Conservation (phyloP, 352 stramenopile genomes). For the Phytophthora palmivora region DNA sequence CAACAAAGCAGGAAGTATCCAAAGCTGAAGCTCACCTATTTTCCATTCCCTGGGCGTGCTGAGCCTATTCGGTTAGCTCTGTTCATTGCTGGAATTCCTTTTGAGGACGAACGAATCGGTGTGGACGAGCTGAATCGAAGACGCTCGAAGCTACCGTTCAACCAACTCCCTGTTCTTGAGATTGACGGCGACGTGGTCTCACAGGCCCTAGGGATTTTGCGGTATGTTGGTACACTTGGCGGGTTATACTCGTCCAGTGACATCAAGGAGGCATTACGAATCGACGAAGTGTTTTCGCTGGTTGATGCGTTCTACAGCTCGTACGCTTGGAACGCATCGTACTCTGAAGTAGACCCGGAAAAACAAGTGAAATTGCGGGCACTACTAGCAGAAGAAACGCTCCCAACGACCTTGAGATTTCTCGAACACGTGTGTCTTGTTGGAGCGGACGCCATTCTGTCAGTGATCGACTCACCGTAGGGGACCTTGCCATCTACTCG, state of each 20-base stretch:
- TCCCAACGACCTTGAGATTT: slow-evolving; percentile 47
- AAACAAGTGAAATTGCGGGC: slow-evolving; percentile 35
- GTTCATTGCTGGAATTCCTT: slow-evolving; percentile 48
- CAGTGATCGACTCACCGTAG: slow-evolving; percentile 45
- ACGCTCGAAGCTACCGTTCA: slow-evolving; percentile 48
- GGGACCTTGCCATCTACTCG: slow-evolving; percentile 59
- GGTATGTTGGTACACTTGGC: slow-evolving; percentile 63
- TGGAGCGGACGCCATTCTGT: slow-evolving; percentile 42
- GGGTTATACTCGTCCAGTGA: slow-evolving; percentile 50
- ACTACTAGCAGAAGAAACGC: slow-evolving; percentile 34
- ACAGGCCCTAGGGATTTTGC: slow-evolving; percentile 62
- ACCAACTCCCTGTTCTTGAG: slow-evolving; percentile 51
- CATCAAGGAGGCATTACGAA: slow-evolving; percentile 28
- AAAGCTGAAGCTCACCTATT: slow-evolving; percentile 67
- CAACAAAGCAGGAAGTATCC: slow-evolving; percentile 2
- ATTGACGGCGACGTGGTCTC: slow-evolving; percentile 50
- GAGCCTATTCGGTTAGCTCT: slow-evolving; percentile 62
- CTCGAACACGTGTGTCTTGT: slow-evolving; percentile 47
- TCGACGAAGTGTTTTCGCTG: slow-evolving; percentile 56
- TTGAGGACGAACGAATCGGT: slow-evolving; percentile 64
- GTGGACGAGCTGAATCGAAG: slow-evolving; percentile 34
- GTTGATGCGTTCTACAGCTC: slow-evolving; percentile 51
- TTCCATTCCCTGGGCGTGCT: slow-evolving; percentile 54
- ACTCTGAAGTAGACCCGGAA: slow-evolving; percentile 33
- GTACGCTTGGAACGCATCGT: slow-evolving; percentile 39